phyloP scores from a whole-genome alignment of 768 basidiomycete genomes.

The Dioszegia crocea region DNA sequence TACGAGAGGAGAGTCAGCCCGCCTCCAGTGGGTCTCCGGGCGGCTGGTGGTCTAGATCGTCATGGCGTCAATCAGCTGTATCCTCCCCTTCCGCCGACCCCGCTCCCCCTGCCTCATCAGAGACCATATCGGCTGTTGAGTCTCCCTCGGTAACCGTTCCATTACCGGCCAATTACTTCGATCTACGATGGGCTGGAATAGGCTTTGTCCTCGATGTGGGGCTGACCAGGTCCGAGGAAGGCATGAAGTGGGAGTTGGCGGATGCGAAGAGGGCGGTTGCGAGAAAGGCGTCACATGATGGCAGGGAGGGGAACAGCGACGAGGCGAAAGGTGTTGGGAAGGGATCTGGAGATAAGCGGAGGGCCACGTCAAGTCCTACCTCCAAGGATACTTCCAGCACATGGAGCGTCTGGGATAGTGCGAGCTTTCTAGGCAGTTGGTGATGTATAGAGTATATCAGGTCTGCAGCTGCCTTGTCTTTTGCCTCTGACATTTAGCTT shows the following conservation, averaged over 20 bases:
- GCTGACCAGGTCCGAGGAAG: constrained; percentile 7
- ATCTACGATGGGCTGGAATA: constrained; percentile 5
- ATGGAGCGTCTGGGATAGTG: too few species aligned
- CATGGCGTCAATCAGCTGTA: background rate
- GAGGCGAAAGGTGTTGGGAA: too few species aligned
- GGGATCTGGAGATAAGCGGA: too few species aligned
- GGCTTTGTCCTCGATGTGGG: constrained; percentile 15
- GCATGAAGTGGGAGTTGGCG: constrained; percentile 11
- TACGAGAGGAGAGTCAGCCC: too few species aligned
- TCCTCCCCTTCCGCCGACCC: background rate
- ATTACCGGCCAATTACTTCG: constrained; percentile 4
- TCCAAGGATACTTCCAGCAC: too few species aligned
- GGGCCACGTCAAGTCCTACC: too few species aligned
- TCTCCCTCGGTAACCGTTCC: background rate
- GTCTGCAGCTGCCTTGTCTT: too few species aligned
- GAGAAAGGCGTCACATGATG: background rate
- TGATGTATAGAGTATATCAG: too few species aligned
- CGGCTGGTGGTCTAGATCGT: background rate
- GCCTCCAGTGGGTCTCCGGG: background rate
- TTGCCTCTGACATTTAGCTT: too few species aligned
- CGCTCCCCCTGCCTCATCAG: background rate
- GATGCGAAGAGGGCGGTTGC: constrained; percentile 5
- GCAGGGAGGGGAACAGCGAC: background rate
- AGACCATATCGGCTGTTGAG: background rate
- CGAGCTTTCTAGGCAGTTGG: too few species aligned